Percentiles rank a stretch among this genome's conserved stretches.
Evolutionary conservation across 805 yeast genomes (phyloP).

Genomic region (Ogataea methanolica): DNA sequence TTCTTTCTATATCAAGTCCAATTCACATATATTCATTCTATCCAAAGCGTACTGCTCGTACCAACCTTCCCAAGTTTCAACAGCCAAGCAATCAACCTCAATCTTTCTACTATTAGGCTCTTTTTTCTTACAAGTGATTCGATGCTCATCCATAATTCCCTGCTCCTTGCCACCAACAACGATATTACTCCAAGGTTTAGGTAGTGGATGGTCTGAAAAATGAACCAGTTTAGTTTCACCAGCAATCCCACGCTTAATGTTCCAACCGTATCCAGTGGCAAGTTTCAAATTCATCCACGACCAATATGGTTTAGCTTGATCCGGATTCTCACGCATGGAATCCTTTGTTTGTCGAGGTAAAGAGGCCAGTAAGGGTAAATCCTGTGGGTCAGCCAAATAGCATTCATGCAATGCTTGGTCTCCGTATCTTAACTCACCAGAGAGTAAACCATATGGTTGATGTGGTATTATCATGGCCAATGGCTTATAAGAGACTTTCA

Average conservation of each 20-base stretch:
- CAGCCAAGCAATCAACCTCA: conserved; percentile 28
- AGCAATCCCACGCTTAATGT: conserved; percentile 20
- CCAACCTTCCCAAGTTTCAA: conserved; percentile 30
- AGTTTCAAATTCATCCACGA: conserved; percentile 1
- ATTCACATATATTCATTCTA: conserved; percentile 8
- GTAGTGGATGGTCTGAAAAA: conserved; percentile 62
- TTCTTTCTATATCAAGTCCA: conserved; percentile 1
- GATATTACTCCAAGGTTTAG: conserved; percentile 55
- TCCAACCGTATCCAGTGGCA: conserved; percentile 31
- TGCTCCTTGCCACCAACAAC: conserved; percentile 4
- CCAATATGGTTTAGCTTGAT: conserved; percentile 19
- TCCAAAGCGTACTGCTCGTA: conserved; percentile 20
- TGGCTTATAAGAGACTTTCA: conserved; percentile 17
- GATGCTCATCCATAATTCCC: not conserved
- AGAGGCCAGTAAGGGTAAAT: conserved; percentile 26
- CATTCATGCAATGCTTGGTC: conserved; percentile 32
- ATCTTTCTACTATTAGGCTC: conserved; percentile 10
- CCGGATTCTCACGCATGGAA: not conserved
- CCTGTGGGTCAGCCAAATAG: conserved; percentile 40
- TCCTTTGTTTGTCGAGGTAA: conserved; percentile 3
- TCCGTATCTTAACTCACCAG: conserved; percentile 41
- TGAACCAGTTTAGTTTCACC: conserved; percentile 43
- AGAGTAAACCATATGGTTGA: conserved; percentile 43
- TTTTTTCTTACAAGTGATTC: conserved; percentile 10
- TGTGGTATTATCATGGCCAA: conserved; percentile 44